Evolutionary conservation across 192 early-diverging fungal species (phyloP).

Genomic region (Linnemannia zychae): DNA sequence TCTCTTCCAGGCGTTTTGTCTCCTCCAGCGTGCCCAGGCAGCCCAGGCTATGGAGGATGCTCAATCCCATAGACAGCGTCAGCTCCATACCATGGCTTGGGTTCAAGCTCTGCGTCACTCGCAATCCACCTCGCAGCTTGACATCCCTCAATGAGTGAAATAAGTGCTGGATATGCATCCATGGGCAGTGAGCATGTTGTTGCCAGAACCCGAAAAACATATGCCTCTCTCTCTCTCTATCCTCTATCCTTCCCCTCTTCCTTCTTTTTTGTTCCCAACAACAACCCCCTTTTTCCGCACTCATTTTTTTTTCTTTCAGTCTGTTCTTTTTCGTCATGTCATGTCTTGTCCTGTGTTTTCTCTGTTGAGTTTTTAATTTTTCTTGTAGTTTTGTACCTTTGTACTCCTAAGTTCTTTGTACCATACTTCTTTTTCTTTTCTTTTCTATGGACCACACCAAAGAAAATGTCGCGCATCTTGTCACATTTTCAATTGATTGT

Average conservation of each 20-base stretch:
- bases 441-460: background rate
- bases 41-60: conserved; percentile 46
- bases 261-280: background rate
- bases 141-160: conserved; percentile 37
- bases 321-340: background rate
- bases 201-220: background rate
- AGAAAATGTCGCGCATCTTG: no score
- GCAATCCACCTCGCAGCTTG: conserved; percentile 19
- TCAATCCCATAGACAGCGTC: conserved; percentile 12
- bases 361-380: background rate
- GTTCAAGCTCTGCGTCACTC: conserved; percentile 36
- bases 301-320: background rate
- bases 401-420: conserved; percentile 16
- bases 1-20: conserved; percentile 46
- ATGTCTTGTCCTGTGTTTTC: conserved; percentile 4
- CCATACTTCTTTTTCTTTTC: background rate
- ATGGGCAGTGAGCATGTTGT: background rate
- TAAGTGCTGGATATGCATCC: background rate
- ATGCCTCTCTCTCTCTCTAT: background rate
- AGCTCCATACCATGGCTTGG: conserved; percentile 48
- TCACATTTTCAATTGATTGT: no score
- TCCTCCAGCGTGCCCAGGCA: conserved; percentile 40
- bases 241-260: background rate
- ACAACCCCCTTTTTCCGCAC: background rate
- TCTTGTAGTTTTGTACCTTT: conserved; percentile 37